phyloP scores from a whole-genome alignment of 768 basidiomycete genomes.

The Psilocybe sp. region DNA sequence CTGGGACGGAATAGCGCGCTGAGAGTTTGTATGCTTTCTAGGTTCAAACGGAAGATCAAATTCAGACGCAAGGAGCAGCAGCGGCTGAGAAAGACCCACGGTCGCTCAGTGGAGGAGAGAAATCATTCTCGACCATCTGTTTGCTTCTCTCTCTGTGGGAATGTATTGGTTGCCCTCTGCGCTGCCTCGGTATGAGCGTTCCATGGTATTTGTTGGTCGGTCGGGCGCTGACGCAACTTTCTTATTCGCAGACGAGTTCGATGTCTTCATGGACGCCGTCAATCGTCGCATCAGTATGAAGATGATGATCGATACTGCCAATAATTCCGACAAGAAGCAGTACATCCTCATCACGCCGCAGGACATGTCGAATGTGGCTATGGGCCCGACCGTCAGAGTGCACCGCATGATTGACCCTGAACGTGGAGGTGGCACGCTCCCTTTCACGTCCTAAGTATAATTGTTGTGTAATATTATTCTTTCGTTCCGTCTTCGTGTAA shows the following conservation, averaged over 20 bases:
- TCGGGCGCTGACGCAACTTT: not conserved
- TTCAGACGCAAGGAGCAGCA: conserved; percentile 52
- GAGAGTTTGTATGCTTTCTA: conserved; percentile 17
- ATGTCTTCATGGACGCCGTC: conserved; percentile 96
- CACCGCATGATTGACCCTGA: conserved; percentile 79
- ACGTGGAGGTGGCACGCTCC: conserved; percentile 52
- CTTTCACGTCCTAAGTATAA: conserved; percentile 15
- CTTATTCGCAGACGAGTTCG: conserved; percentile 77
- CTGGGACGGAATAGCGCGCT: not conserved
- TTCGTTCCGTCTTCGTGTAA: too few species aligned
- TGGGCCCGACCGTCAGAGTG: conserved; percentile 71
- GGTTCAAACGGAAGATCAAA: conserved; percentile 85
- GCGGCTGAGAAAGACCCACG: conserved; percentile 78
- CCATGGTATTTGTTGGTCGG: not conserved
- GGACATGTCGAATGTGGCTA: conserved; percentile 73
- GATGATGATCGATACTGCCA: conserved; percentile 95
- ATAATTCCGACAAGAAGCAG: conserved; percentile 83
- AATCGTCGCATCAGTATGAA: conserved; percentile 91
- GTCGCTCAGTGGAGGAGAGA: conserved; percentile 90
- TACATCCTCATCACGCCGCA: conserved; percentile 97
- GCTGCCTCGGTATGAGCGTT: conserved; percentile 68
- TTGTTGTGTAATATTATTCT: too few species aligned
- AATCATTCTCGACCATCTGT: conserved; percentile 95
- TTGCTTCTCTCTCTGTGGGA: conserved; percentile 95
- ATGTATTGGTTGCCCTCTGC: conserved; percentile 87